Evolutionary conservation across 2,329 filamentous ascomycete species (phyloP).

Genomic region (Verticillium klebahnii): DNA sequence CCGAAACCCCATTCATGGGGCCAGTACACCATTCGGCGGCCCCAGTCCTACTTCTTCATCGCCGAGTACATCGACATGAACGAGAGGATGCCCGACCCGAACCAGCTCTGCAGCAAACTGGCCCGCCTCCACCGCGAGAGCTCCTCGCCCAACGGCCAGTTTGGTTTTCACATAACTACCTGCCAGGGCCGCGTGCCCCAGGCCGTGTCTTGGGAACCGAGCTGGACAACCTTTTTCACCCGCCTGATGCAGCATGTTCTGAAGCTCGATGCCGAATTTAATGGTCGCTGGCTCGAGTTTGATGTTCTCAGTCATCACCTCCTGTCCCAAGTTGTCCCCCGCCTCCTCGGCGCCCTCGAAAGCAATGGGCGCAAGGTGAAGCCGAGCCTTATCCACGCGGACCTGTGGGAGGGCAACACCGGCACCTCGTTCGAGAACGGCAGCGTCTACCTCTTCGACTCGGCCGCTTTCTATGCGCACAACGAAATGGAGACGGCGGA

Average conservation of each 20-base stretch:
- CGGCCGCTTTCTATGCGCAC: conserved; percentile 25
- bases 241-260: neutral
- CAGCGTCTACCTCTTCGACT: conserved; percentile 25
- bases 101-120: too few relatives aligned
- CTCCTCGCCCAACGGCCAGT: neutral
- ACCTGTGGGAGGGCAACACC: conserved; percentile 28
- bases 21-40: too few relatives aligned
- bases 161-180: conserved; percentile 25
- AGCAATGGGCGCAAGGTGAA: conserved; percentile 22
- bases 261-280: neutral
- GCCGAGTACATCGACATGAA: too few relatives aligned
- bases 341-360: conserved; percentile 23
- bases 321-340: conserved; percentile 21
- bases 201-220: conserved; percentile 26
- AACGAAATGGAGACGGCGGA: conserved; percentile 25
- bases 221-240: conserved; percentile 31
- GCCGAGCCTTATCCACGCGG: conserved; percentile 25
- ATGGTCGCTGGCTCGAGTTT: conserved; percentile 14
- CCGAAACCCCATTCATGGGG: too few relatives aligned
- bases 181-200: conserved; percentile 26
- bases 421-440: conserved; percentile 20
- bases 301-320: conserved; percentile 13
- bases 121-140: neutral
- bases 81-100: too few relatives aligned
- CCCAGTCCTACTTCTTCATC: too few relatives aligned